Conservation (phyloP, 305 asterid species). For the Nicotiana rustica region DNA sequence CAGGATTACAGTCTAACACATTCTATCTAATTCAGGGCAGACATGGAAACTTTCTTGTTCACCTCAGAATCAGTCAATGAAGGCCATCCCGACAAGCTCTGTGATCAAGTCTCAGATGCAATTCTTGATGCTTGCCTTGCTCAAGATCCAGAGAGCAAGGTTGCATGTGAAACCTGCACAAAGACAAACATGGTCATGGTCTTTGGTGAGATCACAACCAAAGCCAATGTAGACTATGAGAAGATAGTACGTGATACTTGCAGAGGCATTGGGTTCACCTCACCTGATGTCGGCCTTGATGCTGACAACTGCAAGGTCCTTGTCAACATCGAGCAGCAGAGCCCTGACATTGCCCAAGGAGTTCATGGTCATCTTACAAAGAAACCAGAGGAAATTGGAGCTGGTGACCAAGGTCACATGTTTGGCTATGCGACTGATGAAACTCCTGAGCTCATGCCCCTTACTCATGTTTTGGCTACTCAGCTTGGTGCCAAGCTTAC, state of each 20-base stretch:
- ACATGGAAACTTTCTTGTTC: conserved; percentile 78
- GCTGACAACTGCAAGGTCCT: too few species aligned
- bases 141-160: conserved; percentile 85
- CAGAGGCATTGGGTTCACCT: conserved; percentile 77
- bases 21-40: background rate
- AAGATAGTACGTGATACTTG: conserved; percentile 82
- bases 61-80: conserved; percentile 87
- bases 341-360: too few species aligned
- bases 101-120: conserved; percentile 92
- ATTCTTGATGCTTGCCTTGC: conserved; percentile 90
- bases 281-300: conserved; percentile 84
- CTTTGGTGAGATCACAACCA: conserved; percentile 86
- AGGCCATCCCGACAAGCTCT: conserved; percentile 92
- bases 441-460: conserved; percentile 92
- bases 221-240: conserved; percentile 71
- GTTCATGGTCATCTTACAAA: conserved; percentile 79
- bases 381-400: conserved; percentile 90
- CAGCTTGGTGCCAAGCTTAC: conserved; percentile 87
- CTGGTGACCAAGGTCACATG: conserved; percentile 94
- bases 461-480: conserved; percentile 86
- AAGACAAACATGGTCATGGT: conserved; percentile 90
- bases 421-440: conserved; percentile 92
- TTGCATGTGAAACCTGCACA: conserved; percentile 87
- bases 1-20: background rate
- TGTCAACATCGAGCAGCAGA: too few species aligned